A percentile compares a stretch with the other conserved stretches of the same genome.
phyloP scores from a whole-genome alignment of 257 asterid species.

The Solanum rostratum region DNA sequence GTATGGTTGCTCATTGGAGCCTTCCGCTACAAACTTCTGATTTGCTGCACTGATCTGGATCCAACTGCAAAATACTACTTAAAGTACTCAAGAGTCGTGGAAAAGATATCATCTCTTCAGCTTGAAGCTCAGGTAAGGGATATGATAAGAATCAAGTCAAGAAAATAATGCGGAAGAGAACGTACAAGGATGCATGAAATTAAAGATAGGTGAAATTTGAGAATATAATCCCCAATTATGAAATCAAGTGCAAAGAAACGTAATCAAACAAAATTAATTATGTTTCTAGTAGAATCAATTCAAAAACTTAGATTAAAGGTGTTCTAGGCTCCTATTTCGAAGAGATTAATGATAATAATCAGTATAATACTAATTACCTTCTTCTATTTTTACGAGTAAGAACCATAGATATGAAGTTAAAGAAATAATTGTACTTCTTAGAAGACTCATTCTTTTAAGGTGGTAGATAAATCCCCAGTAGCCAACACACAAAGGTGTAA shows the following conservation, averaged over 20 bases:
- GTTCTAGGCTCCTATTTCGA: neutral
- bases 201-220: neutral
- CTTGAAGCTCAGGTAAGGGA: slow-evolving; percentile 59
- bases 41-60: slow-evolving; percentile 56
- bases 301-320: neutral
- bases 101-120: slow-evolving; percentile 64
- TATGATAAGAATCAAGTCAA: neutral
- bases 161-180: neutral
- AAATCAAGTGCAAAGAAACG: neutral
- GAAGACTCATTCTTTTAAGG: neutral
- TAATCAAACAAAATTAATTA: neutral
- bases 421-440: neutral
- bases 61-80: slow-evolving; percentile 64
- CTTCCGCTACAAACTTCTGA: slow-evolving; percentile 68
- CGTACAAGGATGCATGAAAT: neutral
- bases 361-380: neutral
- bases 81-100: slow-evolving; percentile 47
- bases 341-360: neutral
- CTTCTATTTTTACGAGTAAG: neutral
- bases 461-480: neutral
- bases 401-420: neutral
- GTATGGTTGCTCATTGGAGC: slow-evolving; percentile 57
- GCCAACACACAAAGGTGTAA: neutral
- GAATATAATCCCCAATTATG: neutral
- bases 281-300: neutral